A percentile compares a stretch with the other conserved stretches of the same genome.
Conservation (phyloP, 176 grass and related monocot genomes). For the Melocanna baccifera region DNA sequence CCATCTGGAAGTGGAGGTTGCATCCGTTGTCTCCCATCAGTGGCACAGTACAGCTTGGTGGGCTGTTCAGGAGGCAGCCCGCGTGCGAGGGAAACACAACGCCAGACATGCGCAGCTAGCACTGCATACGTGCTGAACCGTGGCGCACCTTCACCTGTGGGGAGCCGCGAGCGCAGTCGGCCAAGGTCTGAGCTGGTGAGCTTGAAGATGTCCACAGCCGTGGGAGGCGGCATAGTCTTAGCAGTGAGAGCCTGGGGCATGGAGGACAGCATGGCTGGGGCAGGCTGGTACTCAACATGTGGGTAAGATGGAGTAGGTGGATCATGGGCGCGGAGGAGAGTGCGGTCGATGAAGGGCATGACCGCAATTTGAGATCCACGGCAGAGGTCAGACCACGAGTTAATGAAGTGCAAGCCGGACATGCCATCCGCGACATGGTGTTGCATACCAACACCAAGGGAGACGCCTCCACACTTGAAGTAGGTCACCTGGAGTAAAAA, state of each 20-base stretch:
- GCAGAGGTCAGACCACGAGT: constrained; percentile 82
- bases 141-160: constrained; percentile 13
- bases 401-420: constrained; percentile 85
- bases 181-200: constrained; percentile 49
- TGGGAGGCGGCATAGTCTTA: constrained; percentile 30
- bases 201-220: constrained; percentile 81
- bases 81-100: constrained; percentile 68
- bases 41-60: constrained; percentile 76
- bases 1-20: constrained; percentile 65
- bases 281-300: constrained; percentile 78
- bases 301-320: constrained; percentile 63
- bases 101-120: constrained; percentile 80
- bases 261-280: constrained; percentile 56
- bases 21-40: constrained; percentile 68
- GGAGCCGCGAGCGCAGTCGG: constrained; percentile 38
- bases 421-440: constrained; percentile 78
- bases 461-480: constrained; percentile 81
- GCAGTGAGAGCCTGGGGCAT: not conserved
- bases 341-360: constrained; percentile 68
- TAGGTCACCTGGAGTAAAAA: constrained; percentile 60
- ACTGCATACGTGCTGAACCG: constrained; percentile 57
- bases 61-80: constrained; percentile 56
- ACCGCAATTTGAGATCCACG: constrained; percentile 49
- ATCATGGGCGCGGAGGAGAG: constrained; percentile 59
- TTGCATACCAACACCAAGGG: constrained; percentile 90